A percentile compares a stretch with the other conserved stretches of the same genome.
phyloP scores from a whole-genome alignment of 106 monocot genomes.

The Gastrodia elata region DNA sequence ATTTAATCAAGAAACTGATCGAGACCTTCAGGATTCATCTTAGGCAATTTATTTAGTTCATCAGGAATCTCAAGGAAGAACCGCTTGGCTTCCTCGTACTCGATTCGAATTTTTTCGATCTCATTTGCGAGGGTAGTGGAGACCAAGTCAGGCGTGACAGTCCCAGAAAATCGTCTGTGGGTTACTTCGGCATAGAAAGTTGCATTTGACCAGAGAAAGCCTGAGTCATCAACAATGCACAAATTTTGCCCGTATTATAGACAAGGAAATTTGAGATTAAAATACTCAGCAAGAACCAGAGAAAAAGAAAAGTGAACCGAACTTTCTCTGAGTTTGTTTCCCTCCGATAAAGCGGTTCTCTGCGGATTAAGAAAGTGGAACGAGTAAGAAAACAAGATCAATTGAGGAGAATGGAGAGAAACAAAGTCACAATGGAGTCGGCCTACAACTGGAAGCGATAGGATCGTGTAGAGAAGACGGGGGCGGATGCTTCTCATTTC shows the following conservation, averaged over 20 bases:
- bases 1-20: neutral
- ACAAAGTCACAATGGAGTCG: neutral
- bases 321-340: neutral
- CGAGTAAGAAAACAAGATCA: neutral
- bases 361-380: neutral
- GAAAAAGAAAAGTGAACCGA: neutral
- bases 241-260: neutral
- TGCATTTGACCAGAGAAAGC: neutral
- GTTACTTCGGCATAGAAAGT: neutral
- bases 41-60: slow-evolving; percentile 60
- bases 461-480: neutral
- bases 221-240: neutral
- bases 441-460: neutral
- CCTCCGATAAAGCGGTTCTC: neutral
- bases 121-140: slow-evolving; percentile 11
- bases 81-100: slow-evolving; percentile 70
- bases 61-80: slow-evolving; percentile 56
- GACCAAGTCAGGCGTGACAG: neutral
- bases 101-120: slow-evolving; percentile 36
- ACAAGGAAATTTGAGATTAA: neutral
- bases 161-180: neutral
- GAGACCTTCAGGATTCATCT: slow-evolving; percentile 85
- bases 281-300: neutral
- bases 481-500: slow-evolving; percentile 1
- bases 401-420: neutral